Evolutionary conservation across 2,329 filamentous ascomycete species (phyloP).

Genomic region (Microdochium trichocladiopsis): DNA sequence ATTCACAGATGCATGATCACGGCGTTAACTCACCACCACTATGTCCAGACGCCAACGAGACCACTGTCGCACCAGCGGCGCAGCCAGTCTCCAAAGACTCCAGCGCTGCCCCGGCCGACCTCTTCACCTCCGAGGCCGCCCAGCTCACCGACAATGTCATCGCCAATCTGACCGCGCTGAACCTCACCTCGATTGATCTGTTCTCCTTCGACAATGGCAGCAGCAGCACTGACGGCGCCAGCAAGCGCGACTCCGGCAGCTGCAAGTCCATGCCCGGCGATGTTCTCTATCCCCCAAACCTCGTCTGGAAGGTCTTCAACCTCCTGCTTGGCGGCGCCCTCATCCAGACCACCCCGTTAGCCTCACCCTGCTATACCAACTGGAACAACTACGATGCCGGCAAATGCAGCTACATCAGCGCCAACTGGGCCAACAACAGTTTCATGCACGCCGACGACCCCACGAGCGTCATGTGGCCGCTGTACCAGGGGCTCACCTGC

Average conservation of each 20-base stretch:
- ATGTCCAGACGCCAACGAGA: slow-evolving; percentile 4
- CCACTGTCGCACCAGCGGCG: neutral
- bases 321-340: slow-evolving; percentile 18
- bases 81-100: slow-evolving; percentile 1
- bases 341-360: slow-evolving; percentile 23
- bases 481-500: slow-evolving; percentile 20
- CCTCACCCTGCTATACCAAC: slow-evolving; percentile 21
- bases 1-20: neutral
- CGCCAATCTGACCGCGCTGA: slow-evolving; percentile 8
- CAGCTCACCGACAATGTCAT: slow-evolving; percentile 15
- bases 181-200: slow-evolving; percentile 11
- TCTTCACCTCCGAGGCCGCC: slow-evolving; percentile 6
- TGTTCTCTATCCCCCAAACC: slow-evolving; percentile 12
- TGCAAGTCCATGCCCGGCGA: slow-evolving; percentile 23
- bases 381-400: slow-evolving; percentile 16
- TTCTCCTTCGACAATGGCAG: slow-evolving; percentile 12
- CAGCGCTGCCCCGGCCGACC: neutral
- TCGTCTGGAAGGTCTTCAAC: slow-evolving; percentile 20
- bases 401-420: slow-evolving; percentile 15
- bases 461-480: slow-evolving; percentile 30
- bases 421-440: slow-evolving; percentile 15
- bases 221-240: neutral
- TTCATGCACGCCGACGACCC: slow-evolving; percentile 25
- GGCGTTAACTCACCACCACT: neutral
- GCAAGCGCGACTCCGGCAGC: slow-evolving; percentile 1